phyloP scores from a whole-genome alignment of 495 filamentous ascomycete genomes.

The Bombardia bombarda region DNA sequence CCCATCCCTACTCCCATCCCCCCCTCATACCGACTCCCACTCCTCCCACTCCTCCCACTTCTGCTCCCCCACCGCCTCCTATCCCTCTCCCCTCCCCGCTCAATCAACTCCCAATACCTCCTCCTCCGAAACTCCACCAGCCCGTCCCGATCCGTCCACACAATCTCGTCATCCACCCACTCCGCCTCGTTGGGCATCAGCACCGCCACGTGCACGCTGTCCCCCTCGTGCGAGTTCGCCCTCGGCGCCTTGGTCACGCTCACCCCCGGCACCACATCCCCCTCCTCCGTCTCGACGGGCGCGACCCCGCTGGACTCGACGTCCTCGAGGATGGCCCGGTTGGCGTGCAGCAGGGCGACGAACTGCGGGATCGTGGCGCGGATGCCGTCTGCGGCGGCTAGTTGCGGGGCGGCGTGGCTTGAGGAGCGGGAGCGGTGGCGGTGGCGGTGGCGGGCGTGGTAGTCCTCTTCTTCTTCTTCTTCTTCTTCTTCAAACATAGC shows the following conservation, averaged over 20 bases:
- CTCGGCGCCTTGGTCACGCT: slow-evolving; percentile 6
- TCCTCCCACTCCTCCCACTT: not conserved
- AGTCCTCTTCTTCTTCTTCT: not conserved
- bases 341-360: slow-evolving; percentile 16
- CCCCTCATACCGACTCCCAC: not conserved
- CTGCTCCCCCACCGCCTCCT: too few species aligned
- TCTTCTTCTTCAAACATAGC: not conserved
- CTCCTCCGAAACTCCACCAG: slow-evolving; percentile 12
- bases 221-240: slow-evolving; percentile 11
- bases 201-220: slow-evolving; percentile 16
- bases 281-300: not conserved
- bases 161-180: slow-evolving; percentile 19
- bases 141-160: slow-evolving; percentile 14
- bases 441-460: not conserved
- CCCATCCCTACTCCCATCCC: too few species aligned
- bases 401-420: not conserved
- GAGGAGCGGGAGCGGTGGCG: not conserved
- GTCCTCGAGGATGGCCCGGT: slow-evolving; percentile 14
- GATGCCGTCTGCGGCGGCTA: slow-evolving; percentile 14
- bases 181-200: slow-evolving; percentile 14
- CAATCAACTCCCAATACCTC: slow-evolving; percentile 16
- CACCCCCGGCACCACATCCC: slow-evolving; percentile 3
- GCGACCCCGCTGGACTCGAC: slow-evolving; percentile 5
- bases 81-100: not conserved
- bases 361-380: slow-evolving; percentile 20